Evolutionary conservation across 1,139 yeast species (phyloP), one percentile per base, ranked within the genome.

Genomic region (Scheffersomyces lignicola): DNA sequence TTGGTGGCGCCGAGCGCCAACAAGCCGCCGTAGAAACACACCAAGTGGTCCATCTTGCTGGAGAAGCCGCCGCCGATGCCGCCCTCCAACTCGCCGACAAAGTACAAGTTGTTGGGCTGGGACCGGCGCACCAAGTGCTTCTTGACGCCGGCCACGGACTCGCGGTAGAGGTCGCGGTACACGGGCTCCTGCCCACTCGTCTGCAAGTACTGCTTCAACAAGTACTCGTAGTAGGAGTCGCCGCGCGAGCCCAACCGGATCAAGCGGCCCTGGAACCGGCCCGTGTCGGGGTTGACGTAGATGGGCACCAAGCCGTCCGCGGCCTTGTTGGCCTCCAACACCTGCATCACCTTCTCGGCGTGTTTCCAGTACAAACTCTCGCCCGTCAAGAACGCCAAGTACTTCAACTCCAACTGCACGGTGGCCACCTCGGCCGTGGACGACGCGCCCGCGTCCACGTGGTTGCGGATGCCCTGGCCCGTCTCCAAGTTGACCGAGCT

Each of bases 391-490:
- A 76, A 73, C 13, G 95, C 71, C 49, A 90, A 66, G 56, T 88
- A 89, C 56, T 88, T 89, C 65, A 90, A 81, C 56, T 90, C 97
- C 50, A 90, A 63, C 60, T 89, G 97, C 42, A 90, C 64, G 1
- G 97, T 86, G 1, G 95, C 78, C 7, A 81, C 96, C 55, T 90
- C 97, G 0, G 97, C 95, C 2, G 96, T 87, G 1, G 95, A 83
- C 10, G 90, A 62, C 1, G 75, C 75, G 11, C 68, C 95, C 32
- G 67, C 62, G 49, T 83, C 90, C 11, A 68, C 82, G 51, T 80
- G 89, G 37, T 76, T 76, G 39, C 61, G 69, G 22, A 77, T 58
- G 3, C 90, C 90, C 43, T 67, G 58, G 3, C 86, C 82, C 0
- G 83, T 62, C 36, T 66, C 65, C 44, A 89, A 67, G 56, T 87